Evolutionary conservation across 2,329 filamentous ascomycete genomes (phyloP).

Genomic region (Alternaria gansuensis): DNA sequence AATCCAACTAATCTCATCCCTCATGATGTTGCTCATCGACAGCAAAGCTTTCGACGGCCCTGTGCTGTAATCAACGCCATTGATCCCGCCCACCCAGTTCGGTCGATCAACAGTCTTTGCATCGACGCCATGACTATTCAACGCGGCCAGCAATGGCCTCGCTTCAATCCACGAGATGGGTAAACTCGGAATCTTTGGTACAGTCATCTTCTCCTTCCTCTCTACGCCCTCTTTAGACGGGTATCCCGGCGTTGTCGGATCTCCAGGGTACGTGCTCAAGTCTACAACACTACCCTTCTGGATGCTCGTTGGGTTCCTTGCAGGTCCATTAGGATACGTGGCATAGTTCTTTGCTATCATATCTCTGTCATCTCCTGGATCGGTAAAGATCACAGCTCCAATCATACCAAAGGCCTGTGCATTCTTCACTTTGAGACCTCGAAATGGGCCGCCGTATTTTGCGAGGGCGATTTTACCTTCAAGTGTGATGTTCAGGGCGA

Average conservation of each 20-base stretch:
- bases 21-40: constrained; percentile 70
- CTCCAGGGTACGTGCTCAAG: constrained; percentile 63
- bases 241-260: constrained; percentile 65
- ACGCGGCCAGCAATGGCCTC: constrained; percentile 78
- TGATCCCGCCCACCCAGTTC: constrained; percentile 45
- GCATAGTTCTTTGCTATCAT: constrained; percentile 47
- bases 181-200: constrained; percentile 81
- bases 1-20: constrained; percentile 77
- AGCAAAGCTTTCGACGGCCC: constrained; percentile 58
- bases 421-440: constrained; percentile 60
- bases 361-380: constrained; percentile 54
- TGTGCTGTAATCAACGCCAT: constrained; percentile 43
- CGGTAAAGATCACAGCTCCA: constrained; percentile 56
- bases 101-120: constrained; percentile 49
- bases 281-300: constrained; percentile 64
- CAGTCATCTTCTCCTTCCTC: constrained; percentile 65
- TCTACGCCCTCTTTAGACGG: constrained; percentile 84
- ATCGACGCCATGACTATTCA: constrained; percentile 81
- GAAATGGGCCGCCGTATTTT: constrained; percentile 56
- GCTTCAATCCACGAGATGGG: constrained; percentile 86
- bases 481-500: constrained; percentile 53
- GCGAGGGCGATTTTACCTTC: constrained; percentile 59
- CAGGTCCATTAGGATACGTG: constrained; percentile 26
- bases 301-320: constrained; percentile 54
- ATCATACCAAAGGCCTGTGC: constrained; percentile 56